phyloP scores from a whole-genome alignment of 1,284 basidiomycete genomes.

The Moniliophthora roreri region DNA sequence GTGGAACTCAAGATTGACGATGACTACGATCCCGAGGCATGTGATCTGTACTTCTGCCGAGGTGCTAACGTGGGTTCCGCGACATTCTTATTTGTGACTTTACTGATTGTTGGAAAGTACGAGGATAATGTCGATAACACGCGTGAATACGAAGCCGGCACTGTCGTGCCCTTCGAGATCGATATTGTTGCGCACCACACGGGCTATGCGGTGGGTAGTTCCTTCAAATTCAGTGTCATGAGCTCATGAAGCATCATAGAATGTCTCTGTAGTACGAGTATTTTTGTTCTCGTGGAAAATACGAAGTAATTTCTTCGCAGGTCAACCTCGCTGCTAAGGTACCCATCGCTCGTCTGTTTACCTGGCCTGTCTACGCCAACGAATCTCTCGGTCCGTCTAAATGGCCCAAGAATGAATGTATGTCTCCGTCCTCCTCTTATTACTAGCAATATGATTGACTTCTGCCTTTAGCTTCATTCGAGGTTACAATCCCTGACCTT shows the following conservation, averaged over 20 bases:
- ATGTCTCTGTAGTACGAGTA: slow-evolving; percentile 29
- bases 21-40: slow-evolving; percentile 30
- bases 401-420: slow-evolving; percentile 36
- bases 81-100: neutral
- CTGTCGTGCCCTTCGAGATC: slow-evolving; percentile 30
- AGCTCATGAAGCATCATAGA: slow-evolving; percentile 7
- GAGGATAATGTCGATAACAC: slow-evolving; percentile 32
- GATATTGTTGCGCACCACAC: slow-evolving; percentile 36
- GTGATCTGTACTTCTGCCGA: slow-evolving; percentile 35
- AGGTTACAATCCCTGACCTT: slow-evolving; percentile 35
- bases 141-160: slow-evolving; percentile 27
- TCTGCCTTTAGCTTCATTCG: slow-evolving; percentile 29
- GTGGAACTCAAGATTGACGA: slow-evolving; percentile 28
- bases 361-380: slow-evolving; percentile 36
- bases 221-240: too few relatives aligned
- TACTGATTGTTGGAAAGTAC: slow-evolving; percentile 20
- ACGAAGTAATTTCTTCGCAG: slow-evolving; percentile 9
- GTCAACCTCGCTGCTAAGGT: slow-evolving; percentile 30
- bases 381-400: slow-evolving; percentile 29
- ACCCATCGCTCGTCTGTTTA: slow-evolving; percentile 32
- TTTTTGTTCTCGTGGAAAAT: too few relatives aligned
- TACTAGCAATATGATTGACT: neutral
- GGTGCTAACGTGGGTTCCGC: slow-evolving; percentile 27
- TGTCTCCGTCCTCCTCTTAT: slow-evolving; percentile 9
- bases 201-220: slow-evolving; percentile 23